phyloP scores from a whole-genome alignment of 352 stramenopile genomes.

The Globisporangium carolinianum region DNA sequence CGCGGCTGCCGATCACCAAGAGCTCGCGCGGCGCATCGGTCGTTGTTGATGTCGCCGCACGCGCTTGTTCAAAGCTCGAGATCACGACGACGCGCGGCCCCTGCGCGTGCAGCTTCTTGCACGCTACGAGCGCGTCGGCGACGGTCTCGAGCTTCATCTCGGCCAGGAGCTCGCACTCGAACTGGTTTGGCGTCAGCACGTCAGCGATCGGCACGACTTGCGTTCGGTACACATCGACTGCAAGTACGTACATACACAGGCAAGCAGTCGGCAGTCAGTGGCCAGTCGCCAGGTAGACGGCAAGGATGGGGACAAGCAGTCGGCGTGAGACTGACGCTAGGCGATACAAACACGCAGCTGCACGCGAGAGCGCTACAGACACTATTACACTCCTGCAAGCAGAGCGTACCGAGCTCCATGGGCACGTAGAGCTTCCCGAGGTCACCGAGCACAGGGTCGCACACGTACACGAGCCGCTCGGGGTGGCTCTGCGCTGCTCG shows the following conservation, averaged over 20 bases:
- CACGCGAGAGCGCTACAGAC: too few species aligned
- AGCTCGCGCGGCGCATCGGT: conserved; percentile 29
- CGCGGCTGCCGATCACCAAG: conserved; percentile 64
- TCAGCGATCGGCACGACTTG: conserved; percentile 76
- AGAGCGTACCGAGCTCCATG: conserved; percentile 49
- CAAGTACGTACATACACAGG: too few species aligned
- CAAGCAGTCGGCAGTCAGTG: too few species aligned
- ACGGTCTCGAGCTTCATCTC: conserved; percentile 61
- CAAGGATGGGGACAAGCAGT: neutral
- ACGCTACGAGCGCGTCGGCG: conserved; percentile 56
- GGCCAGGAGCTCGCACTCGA: conserved; percentile 76
- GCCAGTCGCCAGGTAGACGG: neutral
- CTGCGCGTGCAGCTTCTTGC: conserved; percentile 65
- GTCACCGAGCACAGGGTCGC: conserved; percentile 80
- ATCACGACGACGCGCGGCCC: conserved; percentile 77
- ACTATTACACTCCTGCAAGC: too few species aligned
- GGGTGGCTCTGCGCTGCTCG: conserved; percentile 40
- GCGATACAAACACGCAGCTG: too few species aligned
- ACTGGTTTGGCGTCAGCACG: conserved; percentile 84
- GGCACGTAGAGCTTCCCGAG: conserved; percentile 78
- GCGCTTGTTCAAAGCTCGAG: conserved; percentile 68
- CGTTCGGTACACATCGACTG: conserved; percentile 76
- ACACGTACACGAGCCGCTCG: conserved; percentile 64
- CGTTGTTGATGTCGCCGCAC: conserved; percentile 16
- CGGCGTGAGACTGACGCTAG: too few species aligned